phyloP scores from a whole-genome alignment of 495 filamentous ascomycete species.

The Talaromyces trachyspermus region DNA sequence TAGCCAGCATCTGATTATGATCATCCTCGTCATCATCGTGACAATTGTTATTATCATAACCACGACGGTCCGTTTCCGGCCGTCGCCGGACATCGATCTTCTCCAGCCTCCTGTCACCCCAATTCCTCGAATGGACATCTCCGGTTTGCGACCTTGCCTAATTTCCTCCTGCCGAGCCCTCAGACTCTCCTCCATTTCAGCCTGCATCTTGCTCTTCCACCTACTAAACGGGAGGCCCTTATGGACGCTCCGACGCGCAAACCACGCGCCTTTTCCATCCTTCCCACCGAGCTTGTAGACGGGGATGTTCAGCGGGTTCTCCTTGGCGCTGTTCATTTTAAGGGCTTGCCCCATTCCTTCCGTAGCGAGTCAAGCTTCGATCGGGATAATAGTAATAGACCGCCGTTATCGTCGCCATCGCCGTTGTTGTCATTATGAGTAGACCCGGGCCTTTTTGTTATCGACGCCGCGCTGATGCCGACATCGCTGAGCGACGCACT shows the following conservation, averaged over 20 bases:
- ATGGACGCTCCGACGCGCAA: conserved; percentile 79
- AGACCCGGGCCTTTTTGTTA: not conserved
- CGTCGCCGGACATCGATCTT: conserved; percentile 30
- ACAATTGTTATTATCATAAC: no score
- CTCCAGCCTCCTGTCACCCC: conserved; percentile 72
- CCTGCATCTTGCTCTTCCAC: conserved; percentile 45
- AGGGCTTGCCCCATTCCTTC: conserved; percentile 82
- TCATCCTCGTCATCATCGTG: no score
- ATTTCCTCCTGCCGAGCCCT: conserved; percentile 53
- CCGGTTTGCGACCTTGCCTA: conserved; percentile 22
- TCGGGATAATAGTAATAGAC: conserved; percentile 18
- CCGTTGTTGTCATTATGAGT: conserved; percentile 5
- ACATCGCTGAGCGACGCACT: conserved; percentile 6
- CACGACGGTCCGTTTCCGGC: conserved; percentile 30
- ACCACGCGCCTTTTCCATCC: conserved; percentile 85
- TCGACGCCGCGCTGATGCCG: not conserved
- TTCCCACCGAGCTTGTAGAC: conserved; percentile 74
- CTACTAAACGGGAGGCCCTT: conserved; percentile 63
- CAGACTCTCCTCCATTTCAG: conserved; percentile 47
- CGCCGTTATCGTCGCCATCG: conserved; percentile 16
- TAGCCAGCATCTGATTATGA: conserved; percentile 20
- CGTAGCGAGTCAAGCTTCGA: conserved; percentile 46
- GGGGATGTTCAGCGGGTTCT: conserved; percentile 68
- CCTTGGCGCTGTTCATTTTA: conserved; percentile 53
- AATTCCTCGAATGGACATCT: conserved; percentile 68